Percentiles rank a stretch among this genome's conserved stretches.
Evolutionary conservation across 805 yeast genomes (phyloP).

Genomic region (Brettanomyces sp.): DNA sequence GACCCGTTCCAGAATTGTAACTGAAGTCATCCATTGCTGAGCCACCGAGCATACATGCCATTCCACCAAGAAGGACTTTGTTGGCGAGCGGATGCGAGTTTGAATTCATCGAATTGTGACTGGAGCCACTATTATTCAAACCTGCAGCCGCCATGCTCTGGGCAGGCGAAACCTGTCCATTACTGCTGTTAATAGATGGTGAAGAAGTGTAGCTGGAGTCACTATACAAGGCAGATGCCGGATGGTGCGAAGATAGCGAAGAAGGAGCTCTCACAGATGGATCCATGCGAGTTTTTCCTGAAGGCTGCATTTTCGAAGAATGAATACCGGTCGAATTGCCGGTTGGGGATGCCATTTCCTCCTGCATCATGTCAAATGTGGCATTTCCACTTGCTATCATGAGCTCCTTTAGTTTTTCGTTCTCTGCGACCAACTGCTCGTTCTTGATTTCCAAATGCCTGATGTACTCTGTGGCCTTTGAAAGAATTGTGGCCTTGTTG

Average conservation of each 20-base stretch:
- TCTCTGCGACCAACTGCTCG: constrained; percentile 37
- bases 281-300: constrained; percentile 5
- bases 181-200: constrained; percentile 5
- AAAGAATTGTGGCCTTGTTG: constrained; percentile 67
- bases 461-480: constrained; percentile 73
- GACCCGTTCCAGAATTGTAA: constrained; percentile 7
- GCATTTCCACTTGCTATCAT: constrained; percentile 8
- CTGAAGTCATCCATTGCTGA: constrained; percentile 44
- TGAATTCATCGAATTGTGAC: constrained; percentile 7
- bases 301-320: not conserved
- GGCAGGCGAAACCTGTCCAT: constrained; percentile 2
- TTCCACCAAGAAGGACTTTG: constrained; percentile 51
- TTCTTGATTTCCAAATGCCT: constrained; percentile 62
- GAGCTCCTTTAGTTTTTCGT: constrained; percentile 27
- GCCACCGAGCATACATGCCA: constrained; percentile 57
- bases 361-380: constrained; percentile 2
- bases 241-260: constrained; percentile 5
- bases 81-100: constrained; percentile 24
- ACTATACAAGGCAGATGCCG: constrained; percentile 1
- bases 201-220: constrained; percentile 4
- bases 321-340: too few relatives aligned
- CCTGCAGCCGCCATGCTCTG: constrained; percentile 2
- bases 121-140: constrained; percentile 1
- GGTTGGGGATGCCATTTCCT: not conserved
- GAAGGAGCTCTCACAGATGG: constrained; percentile 11